These are phyloP conservation scores for Quercus wislizeni DNA, from an alignment of 306 rosid species.

Conservation along the genomic window DNA sequence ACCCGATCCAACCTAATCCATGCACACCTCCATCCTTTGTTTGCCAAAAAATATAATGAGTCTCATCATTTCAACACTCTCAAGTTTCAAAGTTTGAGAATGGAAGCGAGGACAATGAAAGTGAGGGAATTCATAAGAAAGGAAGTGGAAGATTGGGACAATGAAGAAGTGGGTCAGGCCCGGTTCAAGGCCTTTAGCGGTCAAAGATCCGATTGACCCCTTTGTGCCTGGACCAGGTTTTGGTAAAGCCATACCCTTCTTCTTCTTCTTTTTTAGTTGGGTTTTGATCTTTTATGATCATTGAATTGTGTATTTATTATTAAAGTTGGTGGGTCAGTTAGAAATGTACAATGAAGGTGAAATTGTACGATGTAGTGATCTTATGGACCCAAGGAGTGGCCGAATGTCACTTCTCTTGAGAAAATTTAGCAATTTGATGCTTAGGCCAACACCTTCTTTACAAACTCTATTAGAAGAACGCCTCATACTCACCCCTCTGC, in stretches of 20 bases:
- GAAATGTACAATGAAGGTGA: slow-evolving; percentile 75
- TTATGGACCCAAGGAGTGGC: slow-evolving; percentile 54
- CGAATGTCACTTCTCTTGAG: slow-evolving; percentile 46
- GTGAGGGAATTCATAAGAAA: slow-evolving; percentile 51
- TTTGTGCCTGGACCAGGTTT: slow-evolving; percentile 64
- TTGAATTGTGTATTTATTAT: neutral
- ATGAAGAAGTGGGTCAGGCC: slow-evolving; percentile 47
- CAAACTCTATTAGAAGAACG: slow-evolving; percentile 41
- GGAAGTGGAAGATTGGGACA: slow-evolving; percentile 68
- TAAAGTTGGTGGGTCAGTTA: slow-evolving; percentile 45
- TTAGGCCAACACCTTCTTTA: slow-evolving; percentile 25
- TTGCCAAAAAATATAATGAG: no score
- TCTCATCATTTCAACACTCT: no score
- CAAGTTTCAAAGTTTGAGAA: no score
- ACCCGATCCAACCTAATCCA: no score
- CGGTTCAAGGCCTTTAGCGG: slow-evolving; percentile 92
- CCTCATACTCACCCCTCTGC: slow-evolving; percentile 39
- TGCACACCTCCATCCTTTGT: no score
- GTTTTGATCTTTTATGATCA: no score
- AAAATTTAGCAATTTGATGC: slow-evolving; percentile 41
- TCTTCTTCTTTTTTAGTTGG: no score
- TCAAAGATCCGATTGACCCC: slow-evolving; percentile 77
- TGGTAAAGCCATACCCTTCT: slow-evolving; percentile 38
- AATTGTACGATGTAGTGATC: slow-evolving; percentile 45
- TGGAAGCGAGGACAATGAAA: neutral